Evolutionary conservation across 2,329 filamentous ascomycete species (phyloP).

Genomic region (Nemania diffusa): DNA sequence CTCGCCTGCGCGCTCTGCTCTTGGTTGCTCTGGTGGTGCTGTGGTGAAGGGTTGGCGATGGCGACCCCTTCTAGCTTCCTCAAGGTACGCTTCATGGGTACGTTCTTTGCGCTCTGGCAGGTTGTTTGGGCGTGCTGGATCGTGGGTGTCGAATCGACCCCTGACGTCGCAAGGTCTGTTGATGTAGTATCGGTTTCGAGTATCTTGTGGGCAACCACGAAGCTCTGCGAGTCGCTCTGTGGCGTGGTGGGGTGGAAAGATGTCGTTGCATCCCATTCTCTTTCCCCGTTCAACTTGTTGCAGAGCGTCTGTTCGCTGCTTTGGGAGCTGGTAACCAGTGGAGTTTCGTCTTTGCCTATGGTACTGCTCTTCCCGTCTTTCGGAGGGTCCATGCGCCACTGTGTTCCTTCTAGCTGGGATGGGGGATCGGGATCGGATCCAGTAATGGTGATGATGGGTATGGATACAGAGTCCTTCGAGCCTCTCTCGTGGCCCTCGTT

Average conservation of each 20-base stretch:
- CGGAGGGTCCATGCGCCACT: constrained; percentile 8
- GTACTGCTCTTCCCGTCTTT: constrained; percentile 17
- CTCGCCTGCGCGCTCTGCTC: background rate
- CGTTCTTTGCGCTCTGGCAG: background rate
- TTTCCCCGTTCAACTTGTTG: constrained; percentile 24
- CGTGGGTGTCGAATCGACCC: background rate
- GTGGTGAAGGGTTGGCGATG: background rate
- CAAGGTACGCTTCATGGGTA: background rate
- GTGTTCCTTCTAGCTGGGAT: constrained; percentile 30
- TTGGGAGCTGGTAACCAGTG: constrained; percentile 25
- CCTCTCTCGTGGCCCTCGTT: constrained; percentile 27
- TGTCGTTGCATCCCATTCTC: constrained; percentile 25
- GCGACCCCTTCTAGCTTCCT: background rate
- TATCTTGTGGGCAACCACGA: constrained; percentile 41
- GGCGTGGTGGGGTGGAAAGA: constrained; percentile 44
- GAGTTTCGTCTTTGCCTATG: constrained; percentile 20
- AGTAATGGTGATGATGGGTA: constrained; percentile 72
- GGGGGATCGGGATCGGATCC: constrained; percentile 55
- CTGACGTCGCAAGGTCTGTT: constrained; percentile 27
- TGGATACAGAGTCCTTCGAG: constrained; percentile 59
- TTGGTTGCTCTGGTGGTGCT: constrained; percentile 1
- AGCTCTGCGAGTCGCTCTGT: constrained; percentile 46
- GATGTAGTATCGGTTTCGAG: constrained; percentile 44
- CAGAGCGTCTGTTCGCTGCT: constrained; percentile 20
- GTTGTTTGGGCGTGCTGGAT: background rate